Evolutionary conservation across 176 grass and related monocot species (phyloP).

Genomic region (Triticum monococcum): DNA sequence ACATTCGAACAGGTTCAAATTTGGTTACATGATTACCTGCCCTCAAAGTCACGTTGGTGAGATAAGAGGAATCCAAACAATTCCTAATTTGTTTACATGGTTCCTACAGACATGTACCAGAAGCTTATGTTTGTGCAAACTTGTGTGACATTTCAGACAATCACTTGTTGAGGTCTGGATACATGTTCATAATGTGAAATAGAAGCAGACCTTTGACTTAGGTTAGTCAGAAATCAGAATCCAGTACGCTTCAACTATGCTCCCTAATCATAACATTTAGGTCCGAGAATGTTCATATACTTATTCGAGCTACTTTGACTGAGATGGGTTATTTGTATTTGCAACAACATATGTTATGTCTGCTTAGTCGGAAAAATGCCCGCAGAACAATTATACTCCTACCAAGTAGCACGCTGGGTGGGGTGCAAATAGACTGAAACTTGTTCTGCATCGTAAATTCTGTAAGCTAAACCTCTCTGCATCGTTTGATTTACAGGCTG

Average conservation of each 20-base stretch:
- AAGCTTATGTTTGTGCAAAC: background rate
- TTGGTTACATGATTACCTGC: slow-evolving; percentile 7
- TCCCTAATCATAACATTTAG: background rate
- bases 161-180: background rate
- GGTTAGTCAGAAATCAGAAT: background rate
- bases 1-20: background rate
- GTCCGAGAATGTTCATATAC: background rate
- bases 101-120: background rate
- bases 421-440: background rate
- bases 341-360: background rate
- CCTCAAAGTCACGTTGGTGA: background rate
- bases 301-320: background rate
- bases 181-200: background rate
- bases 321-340: background rate
- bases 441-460: background rate
- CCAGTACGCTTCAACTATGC: background rate
- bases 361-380: background rate
- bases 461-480: background rate
- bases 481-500: background rate
- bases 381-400: background rate
- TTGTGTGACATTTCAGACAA: background rate
- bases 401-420: background rate
- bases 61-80: slow-evolving; percentile 4
- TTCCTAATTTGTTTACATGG: background rate
- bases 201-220: background rate